Conservation (phyloP, 2,329 filamentous ascomycete genomes). For the Stenocarpella maydis region DNA sequence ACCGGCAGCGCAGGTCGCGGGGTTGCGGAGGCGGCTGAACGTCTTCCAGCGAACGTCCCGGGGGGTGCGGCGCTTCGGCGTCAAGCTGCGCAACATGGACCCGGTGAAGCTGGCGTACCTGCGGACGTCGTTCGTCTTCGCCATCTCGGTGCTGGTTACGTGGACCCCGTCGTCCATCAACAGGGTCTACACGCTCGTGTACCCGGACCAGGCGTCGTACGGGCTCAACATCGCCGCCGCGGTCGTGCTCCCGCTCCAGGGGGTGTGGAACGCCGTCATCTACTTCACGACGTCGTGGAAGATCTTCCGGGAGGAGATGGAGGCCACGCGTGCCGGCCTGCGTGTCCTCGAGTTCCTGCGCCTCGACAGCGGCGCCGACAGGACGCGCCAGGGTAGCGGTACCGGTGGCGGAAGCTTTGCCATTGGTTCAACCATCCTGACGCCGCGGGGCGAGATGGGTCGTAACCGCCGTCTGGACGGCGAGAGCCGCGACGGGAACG, state of each 20-base stretch:
- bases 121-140: slow-evolving; percentile 68
- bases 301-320: slow-evolving; percentile 42
- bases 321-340: slow-evolving; percentile 10
- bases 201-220: slow-evolving; percentile 63
- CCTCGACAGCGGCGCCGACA: slow-evolving; percentile 12
- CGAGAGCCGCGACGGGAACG: slow-evolving; percentile 20
- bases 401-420: slow-evolving; percentile 27
- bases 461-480: slow-evolving; percentile 29
- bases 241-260: slow-evolving; percentile 78
- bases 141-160: slow-evolving; percentile 66
- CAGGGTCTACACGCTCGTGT: slow-evolving; percentile 72
- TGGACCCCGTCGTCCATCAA: slow-evolving; percentile 77
- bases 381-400: neutral
- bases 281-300: slow-evolving; percentile 72
- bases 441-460: slow-evolving; percentile 34
- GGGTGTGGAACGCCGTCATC: slow-evolving; percentile 82
- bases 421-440: slow-evolving; percentile 15
- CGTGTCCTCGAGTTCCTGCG: slow-evolving; percentile 11
- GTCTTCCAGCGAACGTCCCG: slow-evolving; percentile 34
- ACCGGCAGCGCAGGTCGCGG: neutral
- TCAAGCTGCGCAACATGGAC: slow-evolving; percentile 55
- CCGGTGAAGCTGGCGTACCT: slow-evolving; percentile 69
- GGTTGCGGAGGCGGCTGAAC: slow-evolving; percentile 24
- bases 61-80: slow-evolving; percentile 37
- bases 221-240: slow-evolving; percentile 74